A percentile compares a stretch with the other conserved stretches of the same genome.
phyloP scores from a whole-genome alignment of 257 asterid genomes.

The Lycium ferocissimum region DNA sequence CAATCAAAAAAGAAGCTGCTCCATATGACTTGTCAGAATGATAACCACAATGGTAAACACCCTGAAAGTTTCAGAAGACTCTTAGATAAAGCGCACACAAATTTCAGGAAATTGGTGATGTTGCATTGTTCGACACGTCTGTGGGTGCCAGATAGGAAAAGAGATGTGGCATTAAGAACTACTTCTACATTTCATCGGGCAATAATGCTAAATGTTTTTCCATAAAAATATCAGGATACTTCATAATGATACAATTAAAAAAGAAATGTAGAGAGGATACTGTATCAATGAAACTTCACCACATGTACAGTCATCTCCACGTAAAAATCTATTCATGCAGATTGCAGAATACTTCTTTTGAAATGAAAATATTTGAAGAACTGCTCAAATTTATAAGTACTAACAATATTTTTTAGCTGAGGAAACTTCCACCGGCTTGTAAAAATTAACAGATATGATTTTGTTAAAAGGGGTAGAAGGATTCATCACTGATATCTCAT shows the following conservation, averaged over 20 bases:
- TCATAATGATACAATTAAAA: neutral
- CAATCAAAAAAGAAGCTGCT: conserved; percentile 66
- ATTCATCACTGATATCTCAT: neutral
- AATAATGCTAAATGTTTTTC: neutral
- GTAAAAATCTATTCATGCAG: neutral
- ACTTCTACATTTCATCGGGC: neutral
- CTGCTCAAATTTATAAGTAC: neutral
- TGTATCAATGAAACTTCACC: conserved; percentile 3
- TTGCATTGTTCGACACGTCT: neutral
- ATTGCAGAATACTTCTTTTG: neutral
- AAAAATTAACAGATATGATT: neutral
- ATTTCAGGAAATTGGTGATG: conserved; percentile 2
- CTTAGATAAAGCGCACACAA: neutral
- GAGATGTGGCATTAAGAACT: neutral
- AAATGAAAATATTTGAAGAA: neutral
- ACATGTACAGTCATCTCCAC: neutral
- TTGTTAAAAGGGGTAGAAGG: neutral
- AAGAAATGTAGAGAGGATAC: conserved; percentile 5
- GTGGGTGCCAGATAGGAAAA: conserved; percentile 7
- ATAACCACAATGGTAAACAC: conserved; percentile 78
- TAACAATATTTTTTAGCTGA: conserved; percentile 21
- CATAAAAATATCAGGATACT: conserved; percentile 16
- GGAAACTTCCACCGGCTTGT: neutral
- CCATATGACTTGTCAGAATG: conserved; percentile 79
- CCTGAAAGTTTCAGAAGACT: conserved; percentile 42